phyloP scores from a whole-genome alignment of 164 flowering plant species.

The Warburgia ugandensis region DNA sequence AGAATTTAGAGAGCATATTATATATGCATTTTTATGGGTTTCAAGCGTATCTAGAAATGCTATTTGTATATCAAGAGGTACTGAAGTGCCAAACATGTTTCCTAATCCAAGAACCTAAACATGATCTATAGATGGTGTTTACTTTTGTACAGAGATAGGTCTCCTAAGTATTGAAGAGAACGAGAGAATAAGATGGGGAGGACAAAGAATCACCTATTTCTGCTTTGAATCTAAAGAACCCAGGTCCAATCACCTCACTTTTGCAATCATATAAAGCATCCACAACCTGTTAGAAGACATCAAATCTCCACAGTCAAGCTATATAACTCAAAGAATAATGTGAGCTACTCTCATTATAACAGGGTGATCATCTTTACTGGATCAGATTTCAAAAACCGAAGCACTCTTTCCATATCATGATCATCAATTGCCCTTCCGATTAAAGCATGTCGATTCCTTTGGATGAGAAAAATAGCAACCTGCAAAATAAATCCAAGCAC shows the following conservation, averaged over 20 bases:
- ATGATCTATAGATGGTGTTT: no score
- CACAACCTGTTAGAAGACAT: slow-evolving; percentile 51
- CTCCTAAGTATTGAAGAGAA: no score
- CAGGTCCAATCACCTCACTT: slow-evolving; percentile 99
- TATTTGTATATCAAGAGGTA: no score
- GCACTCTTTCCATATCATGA: slow-evolving; percentile 86
- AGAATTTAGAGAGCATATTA: no score
- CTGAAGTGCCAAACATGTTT: no score
- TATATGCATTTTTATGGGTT: no score
- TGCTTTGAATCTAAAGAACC: slow-evolving; percentile 94
- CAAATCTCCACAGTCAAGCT: no score
- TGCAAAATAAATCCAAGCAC: slow-evolving; percentile 29
- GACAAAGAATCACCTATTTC: slow-evolving; percentile 89
- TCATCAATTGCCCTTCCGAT: slow-evolving; percentile 98
- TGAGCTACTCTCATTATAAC: background rate
- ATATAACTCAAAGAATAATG: no score
- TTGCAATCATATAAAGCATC: slow-evolving; percentile 96
- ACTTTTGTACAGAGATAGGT: no score
- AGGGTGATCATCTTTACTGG: slow-evolving; percentile 42
- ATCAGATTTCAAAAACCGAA: slow-evolving; percentile 71
- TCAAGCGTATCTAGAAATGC: no score
- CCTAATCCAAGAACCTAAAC: no score
- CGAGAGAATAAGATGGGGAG: slow-evolving; percentile 4
- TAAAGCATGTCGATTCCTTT: slow-evolving; percentile 92
- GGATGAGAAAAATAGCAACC: slow-evolving; percentile 98